Conservation (phyloP, 2,329 filamentous ascomycete genomes). For the Seiridium unicorne region DNA sequence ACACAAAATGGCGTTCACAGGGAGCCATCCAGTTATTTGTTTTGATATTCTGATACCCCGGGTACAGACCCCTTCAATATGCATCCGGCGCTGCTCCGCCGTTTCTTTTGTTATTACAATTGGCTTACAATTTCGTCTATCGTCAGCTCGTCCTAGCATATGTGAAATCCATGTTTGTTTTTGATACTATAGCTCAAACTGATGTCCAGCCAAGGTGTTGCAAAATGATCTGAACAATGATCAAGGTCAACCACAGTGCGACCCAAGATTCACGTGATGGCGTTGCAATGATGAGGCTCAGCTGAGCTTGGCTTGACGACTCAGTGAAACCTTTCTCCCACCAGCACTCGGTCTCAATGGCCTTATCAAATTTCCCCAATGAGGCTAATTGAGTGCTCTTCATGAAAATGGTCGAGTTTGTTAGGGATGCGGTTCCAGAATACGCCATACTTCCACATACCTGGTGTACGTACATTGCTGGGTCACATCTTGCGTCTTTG, state of each 20-base stretch:
- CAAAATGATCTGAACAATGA: too few relatives aligned
- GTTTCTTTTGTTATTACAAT: neutral
- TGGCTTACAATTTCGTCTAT: neutral
- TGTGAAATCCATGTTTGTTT: too few relatives aligned
- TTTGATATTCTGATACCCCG: neutral
- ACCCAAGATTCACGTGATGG: too few relatives aligned
- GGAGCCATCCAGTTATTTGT: neutral
- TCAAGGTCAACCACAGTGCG: too few relatives aligned
- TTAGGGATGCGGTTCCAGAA: neutral
- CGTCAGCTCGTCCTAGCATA: neutral
- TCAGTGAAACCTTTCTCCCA: neutral
- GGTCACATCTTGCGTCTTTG: too few relatives aligned
- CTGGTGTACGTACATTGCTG: neutral
- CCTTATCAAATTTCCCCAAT: neutral
- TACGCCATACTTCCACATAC: neutral
- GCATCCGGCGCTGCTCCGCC: neutral
- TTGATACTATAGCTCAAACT: too few relatives aligned
- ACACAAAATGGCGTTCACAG: too few relatives aligned
- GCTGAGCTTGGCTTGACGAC: too few relatives aligned
- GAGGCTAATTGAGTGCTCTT: neutral
- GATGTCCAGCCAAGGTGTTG: too few relatives aligned
- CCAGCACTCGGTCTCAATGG: neutral
- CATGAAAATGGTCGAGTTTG: neutral
- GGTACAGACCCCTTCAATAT: neutral
- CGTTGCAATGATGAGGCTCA: too few relatives aligned